Conservation (phyloP, 768 basidiomycete species). For the Kwoniella sp. region DNA sequence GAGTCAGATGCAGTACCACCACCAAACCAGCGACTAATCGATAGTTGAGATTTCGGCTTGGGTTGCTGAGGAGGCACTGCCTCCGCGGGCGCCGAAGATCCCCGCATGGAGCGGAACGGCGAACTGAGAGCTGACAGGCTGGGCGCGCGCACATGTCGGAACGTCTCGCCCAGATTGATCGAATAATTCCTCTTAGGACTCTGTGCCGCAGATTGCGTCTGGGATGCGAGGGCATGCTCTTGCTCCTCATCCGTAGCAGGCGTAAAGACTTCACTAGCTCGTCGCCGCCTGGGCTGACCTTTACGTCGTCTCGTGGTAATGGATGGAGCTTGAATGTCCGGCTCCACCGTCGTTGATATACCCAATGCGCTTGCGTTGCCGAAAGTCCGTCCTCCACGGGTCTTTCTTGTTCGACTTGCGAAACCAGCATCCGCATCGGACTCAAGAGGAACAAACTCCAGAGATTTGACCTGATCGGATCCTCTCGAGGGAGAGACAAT, state of each 20-base stretch:
- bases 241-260: conserved; percentile 2
- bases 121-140: conserved; percentile 25
- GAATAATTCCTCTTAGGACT: conserved; percentile 3
- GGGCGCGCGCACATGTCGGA: conserved; percentile 32
- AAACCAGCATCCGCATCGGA: conserved; percentile 75
- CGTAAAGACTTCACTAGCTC: conserved; percentile 5
- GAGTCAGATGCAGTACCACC: conserved; percentile 16
- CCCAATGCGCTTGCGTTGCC: conserved; percentile 17
- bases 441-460: conserved; percentile 66
- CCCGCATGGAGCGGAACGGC: conserved; percentile 23
- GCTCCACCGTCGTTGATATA: conserved; percentile 16
- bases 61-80: not conserved
- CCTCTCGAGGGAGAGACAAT: conserved; percentile 9
- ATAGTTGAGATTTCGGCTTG: conserved; percentile 11
- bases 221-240: not conserved
- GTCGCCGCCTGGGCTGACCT: not conserved
- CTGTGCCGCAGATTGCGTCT: too few relatives aligned
- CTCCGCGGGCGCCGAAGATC: not conserved
- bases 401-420: conserved; percentile 54
- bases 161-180: conserved; percentile 27
- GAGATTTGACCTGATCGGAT: conserved; percentile 42
- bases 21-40: conserved; percentile 30
- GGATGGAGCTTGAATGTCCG: conserved; percentile 3
- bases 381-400: conserved; percentile 56
- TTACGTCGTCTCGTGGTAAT: conserved; percentile 4